phyloP scores from a whole-genome alignment of 1,284 basidiomycete genomes.

The Somion occarium region DNA sequence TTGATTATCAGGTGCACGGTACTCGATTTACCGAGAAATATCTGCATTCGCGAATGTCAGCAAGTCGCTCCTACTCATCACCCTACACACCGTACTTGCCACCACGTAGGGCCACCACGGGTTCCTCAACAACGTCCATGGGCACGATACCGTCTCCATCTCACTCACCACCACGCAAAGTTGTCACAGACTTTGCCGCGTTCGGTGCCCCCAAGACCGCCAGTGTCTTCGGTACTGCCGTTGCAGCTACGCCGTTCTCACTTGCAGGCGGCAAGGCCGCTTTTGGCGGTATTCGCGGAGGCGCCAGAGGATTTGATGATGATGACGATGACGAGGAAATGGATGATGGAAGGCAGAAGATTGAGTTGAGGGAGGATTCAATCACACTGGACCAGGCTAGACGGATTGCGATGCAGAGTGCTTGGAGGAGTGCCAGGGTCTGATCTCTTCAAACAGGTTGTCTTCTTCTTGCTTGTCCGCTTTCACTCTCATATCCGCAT shows the following conservation, averaged over 20 bases:
- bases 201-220: slow-evolving; percentile 76
- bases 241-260: slow-evolving; percentile 73
- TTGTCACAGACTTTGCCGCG: slow-evolving; percentile 84
- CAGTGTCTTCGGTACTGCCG: slow-evolving; percentile 78
- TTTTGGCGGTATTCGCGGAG: slow-evolving; percentile 62
- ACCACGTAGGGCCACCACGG: slow-evolving; percentile 34
- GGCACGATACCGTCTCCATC: slow-evolving; percentile 33
- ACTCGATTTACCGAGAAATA: slow-evolving; percentile 95
- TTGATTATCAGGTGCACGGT: slow-evolving; percentile 66
- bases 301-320: slow-evolving; percentile 57
- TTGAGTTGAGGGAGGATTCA: slow-evolving; percentile 73
- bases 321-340: slow-evolving; percentile 47
- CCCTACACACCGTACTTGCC: slow-evolving; percentile 47
- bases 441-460: slow-evolving; percentile 23
- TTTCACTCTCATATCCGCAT: neutral
- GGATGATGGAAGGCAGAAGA: slow-evolving; percentile 59
- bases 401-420: slow-evolving; percentile 71
- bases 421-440: slow-evolving; percentile 57
- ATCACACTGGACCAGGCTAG: slow-evolving; percentile 85
- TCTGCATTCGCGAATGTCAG: slow-evolving; percentile 65
- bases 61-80: slow-evolving; percentile 45
- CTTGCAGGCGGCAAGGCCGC: slow-evolving; percentile 77
- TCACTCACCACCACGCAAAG: slow-evolving; percentile 71
- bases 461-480: neutral
- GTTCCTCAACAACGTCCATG: slow-evolving; percentile 30